Evolutionary conservation across 1,284 basidiomycete species (phyloP).

Genomic region (Austropuccinia psidii): DNA sequence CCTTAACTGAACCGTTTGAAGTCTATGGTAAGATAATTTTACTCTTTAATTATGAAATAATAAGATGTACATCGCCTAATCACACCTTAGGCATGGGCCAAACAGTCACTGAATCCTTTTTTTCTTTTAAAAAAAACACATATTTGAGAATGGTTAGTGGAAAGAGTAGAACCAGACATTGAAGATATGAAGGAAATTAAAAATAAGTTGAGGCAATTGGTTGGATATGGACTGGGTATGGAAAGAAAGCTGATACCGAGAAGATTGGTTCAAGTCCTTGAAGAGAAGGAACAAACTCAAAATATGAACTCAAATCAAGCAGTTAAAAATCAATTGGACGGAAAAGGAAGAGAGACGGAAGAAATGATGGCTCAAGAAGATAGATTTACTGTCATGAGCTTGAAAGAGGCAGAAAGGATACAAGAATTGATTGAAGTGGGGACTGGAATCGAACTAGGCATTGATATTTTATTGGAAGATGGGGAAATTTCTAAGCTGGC

Average conservation of each 20-base stretch:
- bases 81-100: slow-evolving; percentile 55
- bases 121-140: too few species aligned
- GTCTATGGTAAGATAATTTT: slow-evolving; percentile 62
- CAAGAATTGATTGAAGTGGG: slow-evolving; percentile 66
- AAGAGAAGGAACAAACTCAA: not conserved
- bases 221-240: slow-evolving; percentile 28
- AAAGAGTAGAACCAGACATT: slow-evolving; percentile 16
- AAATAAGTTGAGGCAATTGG: slow-evolving; percentile 16
- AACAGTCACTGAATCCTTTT: slow-evolving; percentile 58
- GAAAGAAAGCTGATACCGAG: slow-evolving; percentile 18
- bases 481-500: slow-evolving; percentile 78
- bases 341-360: slow-evolving; percentile 36
- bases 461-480: slow-evolving; percentile 84
- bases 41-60: slow-evolving; percentile 7
- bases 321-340: not conserved
- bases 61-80: not conserved
- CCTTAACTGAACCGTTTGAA: slow-evolving; percentile 70
- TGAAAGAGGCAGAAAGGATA: slow-evolving; percentile 78
- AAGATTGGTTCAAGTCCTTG: not conserved
- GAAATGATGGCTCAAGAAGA: slow-evolving; percentile 58
- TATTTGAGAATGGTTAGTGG: not conserved
- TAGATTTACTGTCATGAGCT: slow-evolving; percentile 90
- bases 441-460: slow-evolving; percentile 77
- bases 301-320: not conserved
- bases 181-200: slow-evolving; percentile 29